Evolutionary conservation across 805 yeast species (phyloP), one percentile per base, ranked within the genome.

Genomic region (Lachancea kluyveri): DNA sequence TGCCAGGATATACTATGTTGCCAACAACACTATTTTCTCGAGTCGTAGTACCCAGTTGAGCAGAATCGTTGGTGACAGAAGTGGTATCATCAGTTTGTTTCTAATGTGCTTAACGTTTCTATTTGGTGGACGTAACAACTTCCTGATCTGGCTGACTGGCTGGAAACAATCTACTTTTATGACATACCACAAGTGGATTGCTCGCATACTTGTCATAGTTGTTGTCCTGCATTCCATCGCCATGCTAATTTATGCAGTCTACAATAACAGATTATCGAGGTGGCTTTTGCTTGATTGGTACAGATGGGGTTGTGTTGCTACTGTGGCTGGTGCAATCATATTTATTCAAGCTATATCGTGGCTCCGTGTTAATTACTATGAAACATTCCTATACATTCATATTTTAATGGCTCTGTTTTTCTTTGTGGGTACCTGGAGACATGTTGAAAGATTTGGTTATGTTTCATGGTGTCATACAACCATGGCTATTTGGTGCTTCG

Each of bases 111-210:
- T 69, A 6, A 49, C 76, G 8, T 68, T 72, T 39, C 59, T 79
- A 34, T 77, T 82, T 55, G 82, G 82, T 4, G 79, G 81, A 17
- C 63, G 90, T 43, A 83, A 82, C 54, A 82, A 79, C 45, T 69
- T 84, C 22, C 60, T 82, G 48, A 66, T 72, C 35, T 62, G 60
- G 57, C 33, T 76, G 8, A 72, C 87, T 2, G 84, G 87, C 4
- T 71, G 83, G 70, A 57, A 74, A 4, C 73, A 68, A 42, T 62
- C 77, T 7, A 68, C 79, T 2, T 80, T 83, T 56, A 61, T 76
- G 46, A 54, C 67, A 10, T 70, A 71, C 48, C 94, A 84, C 56
- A 76, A 70, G 48, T 74, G 81, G 79, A 51, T 67, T 26, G 79
- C 79, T 1, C 60, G 79, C 41, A 58, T 67, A 2, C 58, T 66